These are phyloP conservation scores for Hippophae rhamnoides DNA, from an alignment of 306 rosid species.

Conservation along the genomic window DNA sequence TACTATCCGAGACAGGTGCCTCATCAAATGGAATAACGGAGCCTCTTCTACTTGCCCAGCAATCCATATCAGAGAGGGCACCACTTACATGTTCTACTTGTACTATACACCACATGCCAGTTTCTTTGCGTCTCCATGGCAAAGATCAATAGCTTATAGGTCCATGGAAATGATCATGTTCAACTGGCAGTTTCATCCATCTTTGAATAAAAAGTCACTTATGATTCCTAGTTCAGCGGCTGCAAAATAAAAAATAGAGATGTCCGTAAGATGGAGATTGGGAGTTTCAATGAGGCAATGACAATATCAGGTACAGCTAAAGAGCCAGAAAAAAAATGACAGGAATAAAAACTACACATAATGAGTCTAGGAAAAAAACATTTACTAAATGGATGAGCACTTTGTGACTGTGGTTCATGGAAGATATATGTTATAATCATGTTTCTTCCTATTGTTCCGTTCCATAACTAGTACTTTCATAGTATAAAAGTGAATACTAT, in stretches of 20 bases:
- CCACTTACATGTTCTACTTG: conserved; percentile 11
- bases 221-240: conserved; percentile 39
- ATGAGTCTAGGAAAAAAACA: no score
- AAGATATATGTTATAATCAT: no score
- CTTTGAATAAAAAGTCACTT: conserved; percentile 11
- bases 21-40: conserved; percentile 20
- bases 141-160: background rate
- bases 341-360: no score
- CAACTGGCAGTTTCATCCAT: conserved; percentile 25
- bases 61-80: conserved; percentile 7
- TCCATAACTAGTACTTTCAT: no score
- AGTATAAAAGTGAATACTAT: no score
- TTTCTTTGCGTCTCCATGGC: conserved; percentile 16
- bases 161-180: conserved; percentile 3
- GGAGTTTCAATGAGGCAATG: no score
- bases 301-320: no score
- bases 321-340: no score
- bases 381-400: no score
- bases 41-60: conserved; percentile 12
- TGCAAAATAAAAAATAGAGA: conserved; percentile 25
- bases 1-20: conserved; percentile 22
- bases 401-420: no score
- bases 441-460: no score
- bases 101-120: conserved; percentile 19
- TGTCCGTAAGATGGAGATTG: conserved; percentile 3